Evolutionary conservation across 306 rosid genomes (phyloP), one percentile per base, ranked within the genome.

Genomic region (Quercus agrifolia): DNA sequence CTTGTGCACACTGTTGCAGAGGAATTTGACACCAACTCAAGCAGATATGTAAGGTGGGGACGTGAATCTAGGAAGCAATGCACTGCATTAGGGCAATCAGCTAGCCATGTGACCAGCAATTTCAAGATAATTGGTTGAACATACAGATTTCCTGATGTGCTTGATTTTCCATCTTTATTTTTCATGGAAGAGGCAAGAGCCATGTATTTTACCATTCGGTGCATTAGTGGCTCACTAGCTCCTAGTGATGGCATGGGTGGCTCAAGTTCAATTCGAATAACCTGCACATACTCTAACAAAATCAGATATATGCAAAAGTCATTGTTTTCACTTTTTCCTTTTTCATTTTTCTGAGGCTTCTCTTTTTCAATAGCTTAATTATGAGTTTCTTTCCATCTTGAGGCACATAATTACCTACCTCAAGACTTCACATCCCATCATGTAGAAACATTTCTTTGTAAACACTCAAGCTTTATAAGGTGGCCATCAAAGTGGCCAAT

Each of bases 31-130:
- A 91, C 87, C 87, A 93, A 80, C 90, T 95, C 99, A 58, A 95
- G 89, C 83, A 95, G 89, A 87, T 88, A 90, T 31, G 98, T 93
- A 74, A 91, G 90, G 81, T 95, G 99, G 67, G 96, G 97, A 38
- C 86, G 97, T 74, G 98, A 92, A 82, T 95, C 98, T 69, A 95
- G 90, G 82, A 92, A 93, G 89, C 98, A 95, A 56, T 87, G 78
- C 72, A 93, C 98, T 31, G 98, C 99, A 83, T 58, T 83, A 44
- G 98, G 94, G 86, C 86, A 93, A 83, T 93, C 92, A 74, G 91
- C 91, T 63, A 92, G 89, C 99, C 97, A 95, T 56, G 88, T 90
- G 74, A 90, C 84, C 74, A 95, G 91, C 87, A 91, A 83, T 82
- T 90, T 95, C 88, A 95, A 85, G 83, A 95, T 87, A 78, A 90